These are phyloP conservation scores for Anthoceros angustus DNA, from an alignment of 225 moss, liverwort and hornwort species.

Conservation along the genomic window DNA sequence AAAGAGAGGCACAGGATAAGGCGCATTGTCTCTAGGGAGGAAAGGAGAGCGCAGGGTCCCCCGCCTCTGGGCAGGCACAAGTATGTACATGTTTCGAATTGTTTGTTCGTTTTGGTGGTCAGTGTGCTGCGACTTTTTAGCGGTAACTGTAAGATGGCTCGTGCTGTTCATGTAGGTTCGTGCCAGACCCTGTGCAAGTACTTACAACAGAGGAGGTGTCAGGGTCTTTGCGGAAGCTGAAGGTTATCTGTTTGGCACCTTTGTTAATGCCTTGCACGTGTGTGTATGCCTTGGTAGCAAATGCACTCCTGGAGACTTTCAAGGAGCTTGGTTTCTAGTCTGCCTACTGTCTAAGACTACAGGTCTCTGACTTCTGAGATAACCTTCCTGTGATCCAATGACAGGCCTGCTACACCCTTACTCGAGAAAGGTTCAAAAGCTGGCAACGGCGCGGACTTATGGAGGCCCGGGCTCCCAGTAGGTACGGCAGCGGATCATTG, in stretches of 20 bases:
- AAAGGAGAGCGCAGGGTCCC: slow-evolving; percentile 59
- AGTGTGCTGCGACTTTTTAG: neutral
- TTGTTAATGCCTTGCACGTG: neutral
- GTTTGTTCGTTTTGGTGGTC: neutral
- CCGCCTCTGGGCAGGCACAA: slow-evolving; percentile 75
- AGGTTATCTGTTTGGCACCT: slow-evolving; percentile 14
- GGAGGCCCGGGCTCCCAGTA: slow-evolving; percentile 62
- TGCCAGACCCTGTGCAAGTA: slow-evolving; percentile 81
- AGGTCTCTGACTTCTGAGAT: too few relatives aligned
- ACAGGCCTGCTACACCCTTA: slow-evolving; percentile 67
- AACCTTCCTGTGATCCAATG: neutral
- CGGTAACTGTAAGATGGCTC: neutral
- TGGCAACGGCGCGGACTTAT: slow-evolving; percentile 75
- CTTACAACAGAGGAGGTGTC: slow-evolving; percentile 78
- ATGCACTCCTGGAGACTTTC: too few relatives aligned
- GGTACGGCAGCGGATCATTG: slow-evolving; percentile 5
- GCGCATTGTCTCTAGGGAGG: slow-evolving; percentile 45
- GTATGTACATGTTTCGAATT: slow-evolving; percentile 6
- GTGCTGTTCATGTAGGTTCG: slow-evolving; percentile 26
- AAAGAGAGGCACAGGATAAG: slow-evolving; percentile 49
- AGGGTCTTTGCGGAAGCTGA: slow-evolving; percentile 73
- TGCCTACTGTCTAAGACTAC: too few relatives aligned
- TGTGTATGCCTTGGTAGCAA: too few relatives aligned
- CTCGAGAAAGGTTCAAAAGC: slow-evolving; percentile 75
- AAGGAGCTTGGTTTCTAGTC: too few relatives aligned